Base-by-base conservation (phyloP, 805 yeast genomes). In the Candida xiaguanensis region DNA sequence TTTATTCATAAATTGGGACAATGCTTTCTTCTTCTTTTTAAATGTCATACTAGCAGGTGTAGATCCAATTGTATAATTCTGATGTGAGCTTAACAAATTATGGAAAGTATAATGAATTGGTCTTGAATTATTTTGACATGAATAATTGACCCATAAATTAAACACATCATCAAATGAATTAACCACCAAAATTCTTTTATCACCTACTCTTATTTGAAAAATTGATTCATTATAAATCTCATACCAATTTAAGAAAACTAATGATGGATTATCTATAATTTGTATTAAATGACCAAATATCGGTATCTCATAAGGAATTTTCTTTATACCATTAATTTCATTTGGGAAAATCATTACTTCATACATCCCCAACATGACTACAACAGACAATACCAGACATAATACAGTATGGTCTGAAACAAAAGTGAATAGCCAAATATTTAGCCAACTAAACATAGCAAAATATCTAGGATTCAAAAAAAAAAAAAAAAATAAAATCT, bases 81-180 rank as follows among this genome's bases (percentile, higher is more conserved):
- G 78, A 0, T 75, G 67, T 17, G 66, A 58, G 0, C 83, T 71
- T 31, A 83, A 65, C 2, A 83, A 67, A 14, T 68, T 62, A 58
- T 85, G 93, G 59, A 85, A 85, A 1, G 89, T 82, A 55, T 75
- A 76, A 39, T 74, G 64, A 15, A 69, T 58, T 0, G 93, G 93
- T 30, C 95, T 63, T 1, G 91, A 84, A 48, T 77, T 80, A 43
- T 75, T 76, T 3, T 80, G 74, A 24, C 65, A 54, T 6, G 78
- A 61, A 31, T 57, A 44, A 12, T 49, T 50, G 19, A 72, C 55
- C 85, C 85, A 82, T 3, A 85, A 58, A 17, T 62, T 62, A 27
- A 59, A 55, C 1, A 80, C 77, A 5, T 82, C 72, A 3, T 70
- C 73, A 47, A 63, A 80, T 1, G 83, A 72, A 52, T 85, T 82